These are phyloP conservation scores for Sporothrix brasiliensis DNA, from an alignment of 2,329 filamentous ascomycete genomes.

Conservation along the genomic window DNA sequence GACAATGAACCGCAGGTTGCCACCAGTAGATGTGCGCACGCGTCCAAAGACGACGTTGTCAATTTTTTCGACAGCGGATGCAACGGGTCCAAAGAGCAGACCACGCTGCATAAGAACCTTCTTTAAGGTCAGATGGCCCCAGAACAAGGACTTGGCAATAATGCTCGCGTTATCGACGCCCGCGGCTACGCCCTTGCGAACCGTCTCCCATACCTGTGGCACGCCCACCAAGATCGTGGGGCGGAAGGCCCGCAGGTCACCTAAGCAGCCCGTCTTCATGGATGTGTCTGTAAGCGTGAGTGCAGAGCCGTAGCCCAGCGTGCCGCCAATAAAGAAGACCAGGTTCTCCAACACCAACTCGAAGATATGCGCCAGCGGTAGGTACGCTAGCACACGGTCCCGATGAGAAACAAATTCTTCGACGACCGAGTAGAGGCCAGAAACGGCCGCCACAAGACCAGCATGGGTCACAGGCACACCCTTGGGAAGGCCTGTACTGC, in stretches of 20 bases:
- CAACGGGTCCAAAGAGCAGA: constrained; percentile 57
- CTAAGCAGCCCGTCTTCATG: constrained; percentile 78
- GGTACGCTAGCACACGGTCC: constrained; percentile 84
- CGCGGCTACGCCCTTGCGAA: constrained; percentile 87
- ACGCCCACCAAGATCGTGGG: constrained; percentile 93
- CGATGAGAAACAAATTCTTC: constrained; percentile 75
- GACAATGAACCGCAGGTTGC: constrained; percentile 83
- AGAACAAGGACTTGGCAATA: constrained; percentile 78
- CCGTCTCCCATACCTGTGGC: constrained; percentile 94
- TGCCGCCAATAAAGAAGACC: constrained; percentile 84
- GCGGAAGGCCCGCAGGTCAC: constrained; percentile 89
- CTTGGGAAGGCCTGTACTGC: constrained; percentile 86
- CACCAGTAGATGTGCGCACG: constrained; percentile 87
- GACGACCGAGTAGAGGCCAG: constrained; percentile 78
- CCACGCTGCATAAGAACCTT: constrained; percentile 59
- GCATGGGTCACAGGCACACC: constrained; percentile 82
- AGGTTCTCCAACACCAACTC: constrained; percentile 96
- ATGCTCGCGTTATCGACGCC: constrained; percentile 73
- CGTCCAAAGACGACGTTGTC: constrained; percentile 89
- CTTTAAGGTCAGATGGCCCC: constrained; percentile 64
- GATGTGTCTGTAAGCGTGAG: constrained; percentile 84
- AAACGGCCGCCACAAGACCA: constrained; percentile 77
- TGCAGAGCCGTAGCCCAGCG: constrained; percentile 89
- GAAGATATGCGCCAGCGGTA: constrained; percentile 93
- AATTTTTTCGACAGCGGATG: constrained; percentile 57